Evolutionary conservation across 768 basidiomycete genomes (phyloP), one percentile per base, ranked within the genome.

Genomic region (Serendipita sp.): DNA sequence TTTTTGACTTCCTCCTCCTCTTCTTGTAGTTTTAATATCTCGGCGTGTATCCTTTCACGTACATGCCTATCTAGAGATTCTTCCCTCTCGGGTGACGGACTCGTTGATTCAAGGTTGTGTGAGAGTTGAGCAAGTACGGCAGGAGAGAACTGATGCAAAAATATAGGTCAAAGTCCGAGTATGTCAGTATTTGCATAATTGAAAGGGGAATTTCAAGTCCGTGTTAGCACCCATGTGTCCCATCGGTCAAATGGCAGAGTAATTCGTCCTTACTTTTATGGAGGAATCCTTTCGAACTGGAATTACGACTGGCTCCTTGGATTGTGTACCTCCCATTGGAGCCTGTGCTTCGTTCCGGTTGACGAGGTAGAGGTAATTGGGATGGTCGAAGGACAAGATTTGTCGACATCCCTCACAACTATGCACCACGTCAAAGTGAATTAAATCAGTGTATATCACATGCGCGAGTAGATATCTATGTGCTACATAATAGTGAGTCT

Each of bases 61-160:
- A 73, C 68, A 66, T 72, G 72, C 32, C 51, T 64, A 66, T 73
- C 72, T 46, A 73, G 67, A 15, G 72, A 69, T 5, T 68, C 66
- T 62, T 72, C 70, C 3, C 72, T 68, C 10, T 67, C 66, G 15
- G 67, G 47, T 1, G 69, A 56, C 13, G 70, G 65, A 8, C 64
- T 66, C 63, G 67, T 28, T 1, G 69, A 64, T n/a, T 69, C 46
- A 30, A 34, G 38, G 44, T 66, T 63, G 23, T 70, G 63, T 11
- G 67, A 67, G 63, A 73, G 69, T 56, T 70, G 70, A 62, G 68
- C 64, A 64, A 73, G 67, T 44, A 73, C 65, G 18, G 66, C 52
- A 8, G 71, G 69, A 3, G 70, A 69, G 68, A 73, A 73, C 72
- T 72, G 66, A 51, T 7, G n/a, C 48, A n/a, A 51, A 8, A 51